phyloP scores from a whole-genome alignment of 2,329 filamentous ascomycete species.

The Tolypocladium inflatum region DNA sequence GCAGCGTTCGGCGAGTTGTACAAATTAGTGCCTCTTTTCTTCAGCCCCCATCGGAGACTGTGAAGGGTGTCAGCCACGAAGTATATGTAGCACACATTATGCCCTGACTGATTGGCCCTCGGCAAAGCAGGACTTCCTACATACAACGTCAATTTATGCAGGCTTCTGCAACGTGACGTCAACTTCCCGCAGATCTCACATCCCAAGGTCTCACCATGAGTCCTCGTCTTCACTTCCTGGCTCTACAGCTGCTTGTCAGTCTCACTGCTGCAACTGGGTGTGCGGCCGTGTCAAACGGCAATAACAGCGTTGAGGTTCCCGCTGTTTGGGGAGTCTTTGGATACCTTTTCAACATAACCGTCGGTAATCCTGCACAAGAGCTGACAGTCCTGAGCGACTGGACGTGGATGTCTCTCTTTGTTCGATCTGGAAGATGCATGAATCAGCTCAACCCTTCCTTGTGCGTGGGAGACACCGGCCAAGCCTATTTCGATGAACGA shows the following conservation, averaged over 20 bases:
- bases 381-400: background rate
- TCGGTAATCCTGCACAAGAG: background rate
- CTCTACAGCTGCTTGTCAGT: background rate
- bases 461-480: background rate
- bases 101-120: background rate
- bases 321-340: constrained; percentile 2
- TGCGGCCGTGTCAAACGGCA: background rate
- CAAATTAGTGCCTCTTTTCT: too few relatives aligned
- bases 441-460: background rate
- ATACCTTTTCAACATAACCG: constrained; percentile 1
- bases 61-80: too few relatives aligned
- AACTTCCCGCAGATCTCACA: background rate
- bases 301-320: background rate
- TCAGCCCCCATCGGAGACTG: too few relatives aligned
- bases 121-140: background rate
- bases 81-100: too few relatives aligned
- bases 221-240: background rate
- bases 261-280: background rate
- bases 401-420: constrained; percentile 3
- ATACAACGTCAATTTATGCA: background rate
- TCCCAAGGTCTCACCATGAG: background rate
- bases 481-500: background rate
- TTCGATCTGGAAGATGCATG: constrained; percentile 1
- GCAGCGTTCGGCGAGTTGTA: too few relatives aligned
- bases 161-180: background rate